Evolutionary conservation across 139 green algal genomes (phyloP).

Genomic region (Astrephomene gubernaculifera): DNA sequence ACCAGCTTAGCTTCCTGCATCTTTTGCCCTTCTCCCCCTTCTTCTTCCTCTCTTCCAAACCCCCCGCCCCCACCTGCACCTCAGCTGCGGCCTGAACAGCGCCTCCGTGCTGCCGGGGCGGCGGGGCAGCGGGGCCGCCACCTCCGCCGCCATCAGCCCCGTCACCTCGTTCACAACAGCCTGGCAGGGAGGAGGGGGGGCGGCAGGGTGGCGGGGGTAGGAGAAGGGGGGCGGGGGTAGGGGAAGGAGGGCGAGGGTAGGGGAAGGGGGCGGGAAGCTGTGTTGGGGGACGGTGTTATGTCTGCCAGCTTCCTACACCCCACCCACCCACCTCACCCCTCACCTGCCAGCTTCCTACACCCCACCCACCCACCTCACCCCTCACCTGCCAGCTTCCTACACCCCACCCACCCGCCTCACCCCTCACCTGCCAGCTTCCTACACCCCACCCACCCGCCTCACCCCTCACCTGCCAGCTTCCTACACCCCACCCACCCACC

Average conservation of each 20-base stretch:
- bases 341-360: too few species aligned
- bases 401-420: too few species aligned
- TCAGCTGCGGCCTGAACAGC: conserved; percentile 46
- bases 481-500: too few species aligned
- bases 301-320: too few species aligned
- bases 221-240: not conserved
- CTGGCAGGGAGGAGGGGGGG: not conserved
- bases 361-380: too few species aligned
- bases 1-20: too few species aligned
- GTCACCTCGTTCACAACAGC: conserved; percentile 62
- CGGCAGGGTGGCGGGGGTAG: not conserved
- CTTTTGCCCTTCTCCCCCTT: too few species aligned
- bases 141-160: conserved; percentile 69
- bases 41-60: not conserved
- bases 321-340: too few species aligned
- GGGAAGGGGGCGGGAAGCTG: not conserved
- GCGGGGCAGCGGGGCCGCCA: conserved; percentile 50
- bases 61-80: conserved; percentile 18
- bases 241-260: not conserved
- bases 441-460: too few species aligned
- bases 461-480: too few species aligned
- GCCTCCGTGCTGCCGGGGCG: conserved; percentile 33
- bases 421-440: too few species aligned
- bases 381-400: too few species aligned
- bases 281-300: not conserved